A percentile compares a stretch with the other conserved stretches of the same genome.
These are phyloP conservation scores for Diaporthe citri DNA, from an alignment of 2,329 filamentous ascomycete species.

Conservation along the genomic window DNA sequence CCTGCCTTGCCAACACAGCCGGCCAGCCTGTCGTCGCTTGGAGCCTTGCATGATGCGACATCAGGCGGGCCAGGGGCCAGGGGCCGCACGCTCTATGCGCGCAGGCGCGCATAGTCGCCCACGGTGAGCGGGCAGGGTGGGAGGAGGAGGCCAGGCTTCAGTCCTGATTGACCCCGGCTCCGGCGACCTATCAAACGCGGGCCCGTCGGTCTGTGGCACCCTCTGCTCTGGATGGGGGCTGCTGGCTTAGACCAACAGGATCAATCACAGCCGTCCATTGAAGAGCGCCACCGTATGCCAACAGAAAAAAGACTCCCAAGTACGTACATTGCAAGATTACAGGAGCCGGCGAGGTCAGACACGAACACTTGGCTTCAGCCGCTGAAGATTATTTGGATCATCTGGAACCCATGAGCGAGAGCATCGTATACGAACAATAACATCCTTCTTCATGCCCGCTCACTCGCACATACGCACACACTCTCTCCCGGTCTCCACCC, in stretches of 20 bases:
- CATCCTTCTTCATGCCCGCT: not conserved
- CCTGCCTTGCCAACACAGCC: not conserved
- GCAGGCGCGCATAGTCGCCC: constrained; percentile 3
- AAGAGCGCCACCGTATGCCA: constrained; percentile 16
- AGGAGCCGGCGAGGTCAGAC: constrained; percentile 5
- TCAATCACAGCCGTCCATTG: constrained; percentile 26
- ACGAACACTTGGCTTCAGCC: constrained; percentile 10
- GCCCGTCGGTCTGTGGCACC: constrained; percentile 18
- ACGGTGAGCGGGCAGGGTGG: constrained; percentile 9
- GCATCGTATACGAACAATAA: not conserved
- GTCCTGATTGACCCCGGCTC: constrained; percentile 19
- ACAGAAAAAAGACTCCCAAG: not conserved
- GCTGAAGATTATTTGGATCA: constrained; percentile 13
- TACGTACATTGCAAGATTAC: constrained; percentile 3
- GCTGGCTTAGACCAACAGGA: constrained; percentile 32
- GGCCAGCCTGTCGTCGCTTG: constrained; percentile 2
- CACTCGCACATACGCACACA: not conserved
- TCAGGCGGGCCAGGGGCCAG: constrained; percentile 19
- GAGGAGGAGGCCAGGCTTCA: constrained; percentile 13
- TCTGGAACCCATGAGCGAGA: not conserved
- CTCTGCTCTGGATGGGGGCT: constrained; percentile 33
- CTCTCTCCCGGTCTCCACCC: not conserved
- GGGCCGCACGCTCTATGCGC: not conserved
- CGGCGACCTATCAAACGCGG: constrained; percentile 5
- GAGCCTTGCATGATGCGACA: constrained; percentile 29